phyloP scores from a whole-genome alignment of 208 protist species.

The Trichomonas gallinae region DNA sequence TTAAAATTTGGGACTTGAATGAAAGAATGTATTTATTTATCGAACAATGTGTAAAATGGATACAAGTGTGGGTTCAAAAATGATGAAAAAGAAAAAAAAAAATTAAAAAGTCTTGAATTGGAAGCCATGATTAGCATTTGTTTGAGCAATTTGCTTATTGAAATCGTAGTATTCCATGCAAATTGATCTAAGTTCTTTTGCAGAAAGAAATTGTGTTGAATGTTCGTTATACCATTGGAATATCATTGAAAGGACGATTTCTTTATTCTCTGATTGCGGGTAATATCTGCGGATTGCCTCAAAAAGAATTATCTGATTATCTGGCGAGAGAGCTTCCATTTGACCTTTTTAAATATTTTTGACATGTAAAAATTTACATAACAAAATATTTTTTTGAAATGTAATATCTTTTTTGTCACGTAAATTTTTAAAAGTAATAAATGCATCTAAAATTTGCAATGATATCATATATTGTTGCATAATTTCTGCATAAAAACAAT shows the following conservation, averaged over 20 bases:
- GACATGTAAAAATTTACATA: no score
- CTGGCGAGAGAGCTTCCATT: not conserved
- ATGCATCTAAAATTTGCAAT: no score
- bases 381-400: no score
- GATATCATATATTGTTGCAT: no score
- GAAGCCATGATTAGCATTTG: not conserved
- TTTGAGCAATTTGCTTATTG: not conserved
- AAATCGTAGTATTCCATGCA: not conserved
- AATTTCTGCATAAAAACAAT: no score
- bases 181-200: not conserved
- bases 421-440: no score
- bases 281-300: not conserved
- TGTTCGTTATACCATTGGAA: conserved; percentile 17
- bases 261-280: not conserved
- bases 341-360: not conserved
- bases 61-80: no score
- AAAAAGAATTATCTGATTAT: conserved; percentile 17
- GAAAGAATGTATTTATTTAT: no score
- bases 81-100: not conserved
- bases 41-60: no score
- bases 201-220: not conserved
- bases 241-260: not conserved
- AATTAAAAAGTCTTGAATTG: not conserved
- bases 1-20: no score
- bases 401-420: no score